These are phyloP conservation scores for Collariella sp. DNA, from an alignment of 495 filamentous ascomycete species.

Conservation along the genomic window DNA sequence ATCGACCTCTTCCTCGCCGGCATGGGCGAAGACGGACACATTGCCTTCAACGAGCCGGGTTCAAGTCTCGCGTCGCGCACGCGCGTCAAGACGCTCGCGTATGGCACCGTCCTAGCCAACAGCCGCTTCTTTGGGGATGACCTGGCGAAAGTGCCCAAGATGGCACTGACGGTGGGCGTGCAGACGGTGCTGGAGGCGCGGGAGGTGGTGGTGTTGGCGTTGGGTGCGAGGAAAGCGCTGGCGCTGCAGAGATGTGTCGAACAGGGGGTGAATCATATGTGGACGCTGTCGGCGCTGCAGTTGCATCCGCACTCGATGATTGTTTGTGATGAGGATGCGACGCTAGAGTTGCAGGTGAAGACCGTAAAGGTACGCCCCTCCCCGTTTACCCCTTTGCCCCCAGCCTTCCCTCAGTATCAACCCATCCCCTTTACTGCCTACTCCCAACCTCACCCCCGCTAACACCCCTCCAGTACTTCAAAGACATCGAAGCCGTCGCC, in stretches of 20 bases:
- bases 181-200: constrained; percentile 74
- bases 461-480: constrained; percentile 49
- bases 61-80: constrained; percentile 71
- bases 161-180: constrained; percentile 83
- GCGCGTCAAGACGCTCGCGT: constrained; percentile 76
- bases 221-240: constrained; percentile 69
- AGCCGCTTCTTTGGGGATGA: constrained; percentile 75
- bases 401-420: not conserved
- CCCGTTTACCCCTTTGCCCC: too few relatives aligned
- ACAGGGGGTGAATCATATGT: constrained; percentile 80
- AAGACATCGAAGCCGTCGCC: constrained; percentile 55
- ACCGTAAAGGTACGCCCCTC: constrained; percentile 56
- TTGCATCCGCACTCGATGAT: constrained; percentile 71
- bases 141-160: constrained; percentile 62
- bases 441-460: not conserved
- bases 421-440: too few relatives aligned
- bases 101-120: constrained; percentile 81
- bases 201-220: constrained; percentile 75
- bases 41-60: constrained; percentile 86
- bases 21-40: constrained; percentile 78
- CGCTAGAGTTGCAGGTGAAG: constrained; percentile 74
- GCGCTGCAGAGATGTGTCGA: constrained; percentile 78
- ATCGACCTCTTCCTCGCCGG: constrained; percentile 83
- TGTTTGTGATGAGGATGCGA: constrained; percentile 79
- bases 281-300: constrained; percentile 74